Evolutionary conservation across 163 green algal species (phyloP).

Genomic region (Prototheca stagnorum): DNA sequence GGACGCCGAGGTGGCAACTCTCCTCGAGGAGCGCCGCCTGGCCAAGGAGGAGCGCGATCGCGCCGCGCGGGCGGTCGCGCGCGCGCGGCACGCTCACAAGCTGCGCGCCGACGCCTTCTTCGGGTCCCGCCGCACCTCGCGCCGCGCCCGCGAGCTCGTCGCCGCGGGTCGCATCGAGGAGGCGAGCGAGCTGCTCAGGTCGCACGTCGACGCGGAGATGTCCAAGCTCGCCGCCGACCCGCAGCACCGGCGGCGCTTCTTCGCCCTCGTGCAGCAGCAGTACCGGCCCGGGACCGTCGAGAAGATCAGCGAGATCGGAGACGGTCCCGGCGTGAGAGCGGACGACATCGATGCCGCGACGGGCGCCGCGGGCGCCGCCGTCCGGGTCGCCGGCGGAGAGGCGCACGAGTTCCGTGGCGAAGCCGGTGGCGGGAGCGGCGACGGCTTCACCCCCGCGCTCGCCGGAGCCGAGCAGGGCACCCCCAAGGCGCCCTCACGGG

Average conservation of each 20-base stretch:
- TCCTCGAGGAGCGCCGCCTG: slow-evolving; percentile 13
- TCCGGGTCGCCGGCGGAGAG: no score
- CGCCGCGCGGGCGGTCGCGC: slow-evolving; percentile 7
- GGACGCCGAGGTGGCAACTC: slow-evolving; percentile 10
- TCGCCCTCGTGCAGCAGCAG: background rate
- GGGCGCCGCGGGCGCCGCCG: no score
- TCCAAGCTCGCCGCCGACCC: background rate
- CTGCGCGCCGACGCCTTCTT: slow-evolving; percentile 9
- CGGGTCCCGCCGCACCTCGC: slow-evolving; percentile 4
- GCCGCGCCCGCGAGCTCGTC: background rate
- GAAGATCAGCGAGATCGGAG: background rate
- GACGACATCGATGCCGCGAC: background rate
- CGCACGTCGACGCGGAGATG: background rate
- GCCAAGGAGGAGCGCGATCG: slow-evolving; percentile 18
- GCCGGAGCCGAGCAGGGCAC: no score
- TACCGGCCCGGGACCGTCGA: background rate
- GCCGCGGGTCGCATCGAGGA: background rate
- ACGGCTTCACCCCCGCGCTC: no score
- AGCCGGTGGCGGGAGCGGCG: no score
- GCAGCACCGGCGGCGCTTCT: background rate
- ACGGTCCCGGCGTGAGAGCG: background rate
- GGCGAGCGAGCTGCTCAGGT: background rate
- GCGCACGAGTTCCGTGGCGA: no score
- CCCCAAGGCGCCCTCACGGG: no score
- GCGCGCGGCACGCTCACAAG: background rate